Evolutionary conservation across 768 basidiomycete genomes (phyloP).

Genomic region (Mycena latifolia): DNA sequence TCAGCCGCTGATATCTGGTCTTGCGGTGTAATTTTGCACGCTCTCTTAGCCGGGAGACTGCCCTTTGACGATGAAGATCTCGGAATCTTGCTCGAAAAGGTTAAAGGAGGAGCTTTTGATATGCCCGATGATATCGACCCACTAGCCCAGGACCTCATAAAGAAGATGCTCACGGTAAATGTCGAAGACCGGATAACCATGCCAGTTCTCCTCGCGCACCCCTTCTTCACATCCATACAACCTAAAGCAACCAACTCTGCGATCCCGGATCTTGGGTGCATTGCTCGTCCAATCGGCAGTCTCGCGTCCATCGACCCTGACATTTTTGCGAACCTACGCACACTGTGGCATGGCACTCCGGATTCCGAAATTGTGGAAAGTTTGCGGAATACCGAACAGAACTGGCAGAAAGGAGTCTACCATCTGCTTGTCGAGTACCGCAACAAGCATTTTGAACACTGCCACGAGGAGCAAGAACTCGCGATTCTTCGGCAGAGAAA

Average conservation of each 20-base stretch:
- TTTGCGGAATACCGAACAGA: conserved; percentile 74
- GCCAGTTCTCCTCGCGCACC: conserved; percentile 82
- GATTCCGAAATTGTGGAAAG: conserved; percentile 81
- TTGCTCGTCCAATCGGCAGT: conserved; percentile 75
- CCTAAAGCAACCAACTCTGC: conserved; percentile 56
- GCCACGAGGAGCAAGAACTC: conserved; percentile 76
- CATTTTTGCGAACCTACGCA: conserved; percentile 90
- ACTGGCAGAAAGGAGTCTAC: conserved; percentile 98
- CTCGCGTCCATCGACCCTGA: conserved; percentile 84
- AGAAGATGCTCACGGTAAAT: conserved; percentile 85
- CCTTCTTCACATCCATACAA: conserved; percentile 75
- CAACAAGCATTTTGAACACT: conserved; percentile 77
- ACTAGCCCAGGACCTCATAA: conserved; percentile 81
- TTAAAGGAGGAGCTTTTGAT: conserved; percentile 77
- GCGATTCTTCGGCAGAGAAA: conserved; percentile 51
- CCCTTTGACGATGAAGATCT: conserved; percentile 95
- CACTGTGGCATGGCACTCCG: conserved; percentile 88
- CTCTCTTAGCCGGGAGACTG: conserved; percentile 87
- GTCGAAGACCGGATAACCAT: conserved; percentile 84
- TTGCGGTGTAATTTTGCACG: conserved; percentile 93
- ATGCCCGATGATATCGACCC: conserved; percentile 81
- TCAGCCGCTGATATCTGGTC: conserved; percentile 96
- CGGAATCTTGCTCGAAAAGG: conserved; percentile 81
- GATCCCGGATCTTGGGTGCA: conserved; percentile 73
- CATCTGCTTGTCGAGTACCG: conserved; percentile 90